phyloP scores from a whole-genome alignment of 169 alveolate species.

The Eimeria sp. region DNA sequence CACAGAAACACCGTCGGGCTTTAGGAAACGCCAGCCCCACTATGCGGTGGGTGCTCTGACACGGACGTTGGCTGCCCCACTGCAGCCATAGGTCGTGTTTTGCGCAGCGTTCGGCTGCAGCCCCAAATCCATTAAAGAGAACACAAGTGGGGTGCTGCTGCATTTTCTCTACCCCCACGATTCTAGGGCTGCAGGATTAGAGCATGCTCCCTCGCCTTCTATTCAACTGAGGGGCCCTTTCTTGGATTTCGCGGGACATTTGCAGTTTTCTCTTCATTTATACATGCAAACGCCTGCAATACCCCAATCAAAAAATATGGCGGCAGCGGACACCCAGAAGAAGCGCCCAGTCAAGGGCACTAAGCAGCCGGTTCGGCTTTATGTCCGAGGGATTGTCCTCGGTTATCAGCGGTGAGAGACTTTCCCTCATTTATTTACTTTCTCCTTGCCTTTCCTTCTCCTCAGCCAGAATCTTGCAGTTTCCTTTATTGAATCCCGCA shows the following conservation, averaged over 20 bases:
- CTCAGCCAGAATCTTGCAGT: neutral
- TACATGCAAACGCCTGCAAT: neutral
- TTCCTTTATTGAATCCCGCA: neutral
- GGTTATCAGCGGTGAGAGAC: constrained; percentile 94
- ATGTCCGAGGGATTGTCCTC: constrained; percentile 94
- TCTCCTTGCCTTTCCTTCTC: neutral
- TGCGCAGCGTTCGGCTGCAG: constrained; percentile 65
- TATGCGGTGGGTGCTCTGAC: constrained; percentile 37
- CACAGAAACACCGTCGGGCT: constrained; percentile 55
- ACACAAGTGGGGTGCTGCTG: constrained; percentile 65
- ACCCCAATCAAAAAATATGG: constrained; percentile 34
- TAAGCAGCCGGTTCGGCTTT: constrained; percentile 94
- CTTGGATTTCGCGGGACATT: constrained; percentile 32
- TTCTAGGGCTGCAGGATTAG: constrained; percentile 1
- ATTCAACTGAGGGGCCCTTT: constrained; percentile 14
- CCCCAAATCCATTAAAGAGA: constrained; percentile 14
- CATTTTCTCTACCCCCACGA: constrained; percentile 29
- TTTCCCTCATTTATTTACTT: neutral
- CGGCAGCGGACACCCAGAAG: constrained; percentile 66
- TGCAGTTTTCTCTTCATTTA: constrained; percentile 7
- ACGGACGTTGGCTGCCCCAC: constrained; percentile 62
- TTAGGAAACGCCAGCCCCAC: constrained; percentile 68
- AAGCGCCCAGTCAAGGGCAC: constrained; percentile 77
- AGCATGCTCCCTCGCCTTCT: constrained; percentile 56
- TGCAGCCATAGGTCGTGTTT: neutral